Evolutionary conservation across 163 green algal species (phyloP).

Genomic region (Scenedesmus sp.): DNA sequence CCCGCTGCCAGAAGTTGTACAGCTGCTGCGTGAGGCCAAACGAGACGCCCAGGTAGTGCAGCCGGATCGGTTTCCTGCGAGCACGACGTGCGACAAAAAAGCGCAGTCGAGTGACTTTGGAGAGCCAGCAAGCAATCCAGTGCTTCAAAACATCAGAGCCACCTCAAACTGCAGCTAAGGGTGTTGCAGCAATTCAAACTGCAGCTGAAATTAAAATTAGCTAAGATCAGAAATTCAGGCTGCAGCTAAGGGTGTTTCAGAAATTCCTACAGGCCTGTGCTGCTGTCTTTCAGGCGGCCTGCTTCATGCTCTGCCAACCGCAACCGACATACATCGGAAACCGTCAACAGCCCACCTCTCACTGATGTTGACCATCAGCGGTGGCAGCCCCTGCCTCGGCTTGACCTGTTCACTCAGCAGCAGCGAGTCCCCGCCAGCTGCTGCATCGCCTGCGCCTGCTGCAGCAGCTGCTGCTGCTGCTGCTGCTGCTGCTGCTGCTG

Average conservation of each 20-base stretch:
- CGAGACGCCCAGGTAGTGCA: constrained; percentile 95
- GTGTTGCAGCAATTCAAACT: no score
- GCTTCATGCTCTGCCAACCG: no score
- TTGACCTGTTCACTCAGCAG: constrained; percentile 87
- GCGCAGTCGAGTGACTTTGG: no score
- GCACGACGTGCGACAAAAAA: neutral
- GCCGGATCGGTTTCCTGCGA: constrained; percentile 76
- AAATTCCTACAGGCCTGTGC: no score
- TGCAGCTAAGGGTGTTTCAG: no score
- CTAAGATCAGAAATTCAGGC: no score
- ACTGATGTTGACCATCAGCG: constrained; percentile 87
- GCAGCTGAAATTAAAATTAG: no score
- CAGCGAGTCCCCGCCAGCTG: constrained; percentile 18
- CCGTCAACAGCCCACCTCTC: constrained; percentile 61
- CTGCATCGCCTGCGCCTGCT: constrained; percentile 9
- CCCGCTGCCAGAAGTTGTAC: constrained; percentile 93
- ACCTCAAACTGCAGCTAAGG: no score
- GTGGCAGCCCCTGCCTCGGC: constrained; percentile 87
- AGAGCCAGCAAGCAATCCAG: no score
- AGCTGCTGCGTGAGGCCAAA: constrained; percentile 95
- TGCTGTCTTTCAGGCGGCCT: neutral
- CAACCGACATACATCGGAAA: no score
- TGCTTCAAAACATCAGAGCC: no score
- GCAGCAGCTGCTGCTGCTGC: constrained; percentile 1
- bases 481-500: no score